Evolutionary conservation across 2,329 filamentous ascomycete species (phyloP), one percentile per base, ranked within the genome.

Genomic region (Penicillium sp.): DNA sequence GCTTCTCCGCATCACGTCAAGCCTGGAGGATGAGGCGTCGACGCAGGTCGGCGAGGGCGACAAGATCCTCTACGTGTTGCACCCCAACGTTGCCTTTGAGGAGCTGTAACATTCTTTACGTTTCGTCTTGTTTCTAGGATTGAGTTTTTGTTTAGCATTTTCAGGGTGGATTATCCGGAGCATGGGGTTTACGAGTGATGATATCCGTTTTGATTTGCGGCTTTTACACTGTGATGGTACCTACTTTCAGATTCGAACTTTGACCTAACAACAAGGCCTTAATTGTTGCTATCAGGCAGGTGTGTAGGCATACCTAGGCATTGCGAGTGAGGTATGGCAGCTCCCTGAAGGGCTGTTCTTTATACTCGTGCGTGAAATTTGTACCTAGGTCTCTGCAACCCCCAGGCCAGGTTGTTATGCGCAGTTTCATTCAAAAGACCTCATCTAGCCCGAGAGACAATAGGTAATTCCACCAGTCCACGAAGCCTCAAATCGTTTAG

Each of bases 31-130:
- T 55, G 87, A 92, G 43, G 89, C 84, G 50, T 82, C 79, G 38
- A 83, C 80, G 15, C 73, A 71, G 17, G 61, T 72, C 54, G 74
- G 71, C 67, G 79, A 66, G 72, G 75, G 72, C 65, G 79, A 68
- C 71, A 83, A 64, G 78, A 81, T 90, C 4, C 84, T 95, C 54
- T 99, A 97, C 73, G 90, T 97, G 28, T 74, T 99, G 67, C 95
- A 99, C 79, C 95, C 95, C 59, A 98, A 98, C 78, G 96, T 91
- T 73, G 91, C 90, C 0, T 83, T 96, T 10, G 93, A 96, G 58
- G 77, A 78, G 59, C 71, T 77, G 67, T 22, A 92, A 54, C n/a
- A 50, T 42, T 43, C 54, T 20, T 39, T 59, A 38, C 15, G 10
- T 17, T 53, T 63, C 50, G 35, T 61, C 25, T 61, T 51, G 59